These are phyloP conservation scores for Daedaleopsis sinensis DNA, from an alignment of 768 basidiomycete genomes.

Conservation along the genomic window DNA sequence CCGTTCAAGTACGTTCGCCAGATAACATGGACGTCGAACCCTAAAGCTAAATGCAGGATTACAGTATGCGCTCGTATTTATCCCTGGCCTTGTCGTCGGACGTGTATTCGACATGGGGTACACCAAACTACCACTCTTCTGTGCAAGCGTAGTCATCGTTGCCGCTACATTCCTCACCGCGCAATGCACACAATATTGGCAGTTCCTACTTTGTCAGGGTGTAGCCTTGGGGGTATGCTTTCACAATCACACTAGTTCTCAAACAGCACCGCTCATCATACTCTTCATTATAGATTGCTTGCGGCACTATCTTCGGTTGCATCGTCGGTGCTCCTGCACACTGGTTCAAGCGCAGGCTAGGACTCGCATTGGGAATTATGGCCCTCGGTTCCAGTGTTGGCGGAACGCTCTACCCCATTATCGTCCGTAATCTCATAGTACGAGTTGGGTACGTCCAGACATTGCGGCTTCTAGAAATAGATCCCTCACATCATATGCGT, in stretches of 20 bases:
- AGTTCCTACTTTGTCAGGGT: slow-evolving; percentile 77
- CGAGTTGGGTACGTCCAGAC: slow-evolving; percentile 52
- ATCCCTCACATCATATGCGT: background rate
- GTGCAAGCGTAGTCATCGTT: slow-evolving; percentile 54
- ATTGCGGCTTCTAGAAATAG: background rate
- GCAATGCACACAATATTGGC: slow-evolving; percentile 76
- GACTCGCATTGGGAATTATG: slow-evolving; percentile 60
- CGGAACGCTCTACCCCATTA: slow-evolving; percentile 68
- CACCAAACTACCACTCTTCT: slow-evolving; percentile 52
- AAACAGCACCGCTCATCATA: background rate
- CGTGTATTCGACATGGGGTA: slow-evolving; percentile 77
- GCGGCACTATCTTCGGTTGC: slow-evolving; percentile 65
- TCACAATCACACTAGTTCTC: background rate
- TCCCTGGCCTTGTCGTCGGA: slow-evolving; percentile 65
- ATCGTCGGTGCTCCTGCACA: slow-evolving; percentile 63
- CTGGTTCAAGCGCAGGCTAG: slow-evolving; percentile 68
- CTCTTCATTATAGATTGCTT: slow-evolving; percentile 24
- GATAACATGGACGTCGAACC: background rate
- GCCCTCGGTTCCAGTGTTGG: slow-evolving; percentile 72
- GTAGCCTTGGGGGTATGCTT: slow-evolving; percentile 60
- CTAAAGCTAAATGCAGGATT: background rate
- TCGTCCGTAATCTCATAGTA: slow-evolving; percentile 55
- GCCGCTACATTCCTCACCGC: slow-evolving; percentile 65
- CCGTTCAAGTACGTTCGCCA: slow-evolving; percentile 53
- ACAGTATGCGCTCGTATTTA: slow-evolving; percentile 64